These are phyloP conservation scores for Ophiocytium majus DNA, from an alignment of 352 stramenopile species.

Conservation along the genomic window DNA sequence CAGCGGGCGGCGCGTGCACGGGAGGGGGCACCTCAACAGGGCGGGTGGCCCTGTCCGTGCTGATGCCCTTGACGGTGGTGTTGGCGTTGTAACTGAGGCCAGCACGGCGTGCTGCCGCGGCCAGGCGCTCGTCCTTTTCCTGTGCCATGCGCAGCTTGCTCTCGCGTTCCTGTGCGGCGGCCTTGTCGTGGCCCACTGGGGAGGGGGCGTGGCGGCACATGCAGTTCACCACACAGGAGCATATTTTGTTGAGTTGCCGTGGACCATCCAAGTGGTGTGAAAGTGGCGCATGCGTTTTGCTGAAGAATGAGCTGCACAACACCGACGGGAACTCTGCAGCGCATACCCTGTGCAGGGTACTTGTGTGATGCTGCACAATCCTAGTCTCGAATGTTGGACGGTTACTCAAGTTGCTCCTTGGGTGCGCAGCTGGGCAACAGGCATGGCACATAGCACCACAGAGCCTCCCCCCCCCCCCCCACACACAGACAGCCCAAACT, in stretches of 20 bases:
- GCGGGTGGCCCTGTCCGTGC: constrained; percentile 33
- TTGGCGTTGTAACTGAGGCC: constrained; percentile 53
- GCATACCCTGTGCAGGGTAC: no score
- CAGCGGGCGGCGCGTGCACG: constrained; percentile 32
- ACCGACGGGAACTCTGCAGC: no score
- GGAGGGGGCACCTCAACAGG: constrained; percentile 30
- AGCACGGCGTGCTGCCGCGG: constrained; percentile 26
- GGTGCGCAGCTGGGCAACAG: not conserved
- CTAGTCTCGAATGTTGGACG: not conserved
- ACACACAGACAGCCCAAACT: not conserved
- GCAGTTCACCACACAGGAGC: no score
- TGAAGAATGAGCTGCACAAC: no score
- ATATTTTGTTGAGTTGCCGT: no score
- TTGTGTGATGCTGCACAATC: not conserved
- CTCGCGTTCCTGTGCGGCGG: constrained; percentile 25
- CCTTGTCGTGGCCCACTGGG: not conserved
- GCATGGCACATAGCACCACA: not conserved
- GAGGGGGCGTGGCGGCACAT: not conserved
- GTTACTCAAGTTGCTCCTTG: not conserved
- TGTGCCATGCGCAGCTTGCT: constrained; percentile 43
- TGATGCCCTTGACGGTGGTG: constrained; percentile 38
- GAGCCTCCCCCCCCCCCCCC: not conserved
- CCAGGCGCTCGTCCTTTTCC: constrained; percentile 39
- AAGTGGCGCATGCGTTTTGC: no score
- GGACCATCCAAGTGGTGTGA: no score